Base-by-base conservation (phyloP, 1,284 basidiomycete genomes). In the Boletus coffeatus region DNA sequence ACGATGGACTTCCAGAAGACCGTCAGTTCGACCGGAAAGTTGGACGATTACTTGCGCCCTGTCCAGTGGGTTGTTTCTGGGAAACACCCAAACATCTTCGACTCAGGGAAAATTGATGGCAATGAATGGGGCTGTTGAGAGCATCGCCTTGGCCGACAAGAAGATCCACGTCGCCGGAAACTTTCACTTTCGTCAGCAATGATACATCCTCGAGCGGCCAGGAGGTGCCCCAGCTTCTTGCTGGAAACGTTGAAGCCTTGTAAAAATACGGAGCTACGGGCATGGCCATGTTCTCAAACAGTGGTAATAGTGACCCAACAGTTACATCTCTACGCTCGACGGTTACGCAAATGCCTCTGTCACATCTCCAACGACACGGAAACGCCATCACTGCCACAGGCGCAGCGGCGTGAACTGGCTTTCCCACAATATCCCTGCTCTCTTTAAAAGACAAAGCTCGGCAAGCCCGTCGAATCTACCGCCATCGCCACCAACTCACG, bases 281-380 rank as follows among this genome's bases (percentile, higher is more conserved):
- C 4, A 82, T 92, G 73, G 88, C 88, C 41, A 80, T 89, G 75
- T 74, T 93, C 48, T 79, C 85, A 67, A 91, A 90, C 67, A 84
- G 85, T 37, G 76, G 78, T 29, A 76, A 25, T 25, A 56, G 74
- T 59, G 77, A 81, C 10, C 88, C 89, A 3, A 67, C 73, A 34
- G 78, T 93, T 46, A 81, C 80, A 8, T 86, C 89, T 3, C 76
- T 92, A 5, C 81, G 63, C 79, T 93, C 18, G 80, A 79, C 58
- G 72, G 74, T 43, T 62, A 71, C 3, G 62, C 68, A 32, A 70
- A 71, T 37, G 64, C 73, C 55, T 74, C 74, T 3, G 64, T 69
- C 58, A 66, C 73, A 50, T 67, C 72, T 5, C 61, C 76, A 0
- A 67, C 70, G 25, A 62, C 71, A 11, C 72, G 68, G 63, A 77